Evolutionary conservation across 169 alveolate genomes (phyloP).

Genomic region (Babesia ovis): DNA sequence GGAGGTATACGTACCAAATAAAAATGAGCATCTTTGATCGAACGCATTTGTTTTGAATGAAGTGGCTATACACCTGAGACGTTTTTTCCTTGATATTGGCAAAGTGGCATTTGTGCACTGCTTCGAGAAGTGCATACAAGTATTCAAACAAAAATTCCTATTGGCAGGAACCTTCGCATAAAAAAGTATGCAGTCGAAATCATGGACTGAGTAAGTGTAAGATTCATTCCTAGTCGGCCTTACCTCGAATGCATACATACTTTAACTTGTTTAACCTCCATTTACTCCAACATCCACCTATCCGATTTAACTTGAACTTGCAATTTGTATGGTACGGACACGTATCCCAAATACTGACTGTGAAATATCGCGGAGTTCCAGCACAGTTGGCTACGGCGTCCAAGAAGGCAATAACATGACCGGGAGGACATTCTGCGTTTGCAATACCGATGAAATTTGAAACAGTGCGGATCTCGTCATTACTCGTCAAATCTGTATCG

Average conservation of each 20-base stretch:
- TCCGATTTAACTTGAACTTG: not conserved
- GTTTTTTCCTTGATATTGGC: constrained; percentile 9
- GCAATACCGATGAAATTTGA: not conserved
- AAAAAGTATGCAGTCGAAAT: constrained; percentile 46
- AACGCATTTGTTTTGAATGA: constrained; percentile 17
- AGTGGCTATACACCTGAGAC: constrained; percentile 26
- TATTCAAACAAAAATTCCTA: constrained; percentile 37
- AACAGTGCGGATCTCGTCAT: too few species aligned
- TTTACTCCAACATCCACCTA: constrained; percentile 1
- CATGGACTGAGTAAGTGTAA: constrained; percentile 20
- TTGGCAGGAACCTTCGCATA: not conserved
- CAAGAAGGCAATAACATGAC: constrained; percentile 25
- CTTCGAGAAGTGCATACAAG: constrained; percentile 39
- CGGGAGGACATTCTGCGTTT: constrained; percentile 26
- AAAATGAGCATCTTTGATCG: constrained; percentile 12
- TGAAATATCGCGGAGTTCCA: not conserved
- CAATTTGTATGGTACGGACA: constrained; percentile 29
- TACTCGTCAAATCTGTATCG: too few species aligned
- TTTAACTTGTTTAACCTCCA: not conserved
- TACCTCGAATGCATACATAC: constrained; percentile 35
- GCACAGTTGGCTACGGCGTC: constrained; percentile 28
- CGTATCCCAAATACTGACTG: constrained; percentile 17
- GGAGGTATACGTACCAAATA: constrained; percentile 29
- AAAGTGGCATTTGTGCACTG: constrained; percentile 16
- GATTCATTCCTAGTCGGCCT: not conserved